Base-by-base conservation (phyloP, 805 yeast species). In the Wickerhamiella parazyma region DNA sequence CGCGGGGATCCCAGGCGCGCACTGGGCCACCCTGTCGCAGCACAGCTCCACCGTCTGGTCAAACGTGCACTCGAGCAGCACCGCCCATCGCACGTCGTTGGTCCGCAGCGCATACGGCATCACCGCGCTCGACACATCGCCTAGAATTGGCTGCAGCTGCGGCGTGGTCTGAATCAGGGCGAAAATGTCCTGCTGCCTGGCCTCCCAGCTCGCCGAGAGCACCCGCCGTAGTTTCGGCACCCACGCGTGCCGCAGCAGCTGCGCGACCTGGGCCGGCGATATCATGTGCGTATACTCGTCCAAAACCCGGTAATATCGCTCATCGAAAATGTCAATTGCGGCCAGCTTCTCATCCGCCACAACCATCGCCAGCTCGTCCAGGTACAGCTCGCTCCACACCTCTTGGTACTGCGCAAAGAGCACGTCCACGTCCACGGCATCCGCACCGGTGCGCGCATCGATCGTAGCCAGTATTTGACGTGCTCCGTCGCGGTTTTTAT, bases 291-390 rank as follows among this genome's bases (percentile, higher is more conserved):
- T 16, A 14, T 18, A 25, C 16, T 41, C 36, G 9, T 10, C 14
- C 11, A 43, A 22, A 14, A 11, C 17, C 17, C 6, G 3, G 7
- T 29, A 21, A 6, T 31, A 20, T 6, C 3, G 12, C n/a, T 17
- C 31, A 19, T 20, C 29, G 4, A 28, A 19, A n/a, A 28, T 10
- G 6, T n/a, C 20, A 6, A 7, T 6, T 5, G 11, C 18, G 1
- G 25, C 22, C 17, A 29, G 3, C 3, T 8, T 20, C 20, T 41
- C 39, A 4, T 18, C 41, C 10, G 36, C 35, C 12, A 33, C 38
- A 5, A 34, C 38, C n/a, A 33, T 12, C 2, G 45, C 38, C 34
- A 42, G 28, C 17, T 42, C 45, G 8, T 42, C 38, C 12, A 42
- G 36, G 12, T 37, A 16, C 9, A 42, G 29, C 14, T 22, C 31